A percentile compares a stretch with the other conserved stretches of the same genome.
These are phyloP conservation scores for Colletotrichum agaves DNA, from an alignment of 2,329 filamentous ascomycete genomes.

Conservation along the genomic window DNA sequence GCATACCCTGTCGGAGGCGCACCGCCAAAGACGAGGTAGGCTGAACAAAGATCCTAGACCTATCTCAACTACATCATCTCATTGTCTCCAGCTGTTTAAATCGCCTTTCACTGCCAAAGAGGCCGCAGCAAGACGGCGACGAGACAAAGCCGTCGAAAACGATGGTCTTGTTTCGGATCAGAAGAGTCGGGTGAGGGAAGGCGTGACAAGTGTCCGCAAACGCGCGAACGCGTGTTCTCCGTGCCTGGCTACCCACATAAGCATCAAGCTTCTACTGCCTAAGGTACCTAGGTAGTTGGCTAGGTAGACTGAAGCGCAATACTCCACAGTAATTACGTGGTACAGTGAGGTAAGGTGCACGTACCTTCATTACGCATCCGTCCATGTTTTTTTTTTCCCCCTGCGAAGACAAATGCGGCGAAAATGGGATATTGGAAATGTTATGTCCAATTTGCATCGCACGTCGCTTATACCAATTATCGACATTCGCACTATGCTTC, in stretches of 20 bases:
- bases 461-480: too few species aligned
- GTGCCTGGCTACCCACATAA: slow-evolving; percentile 11
- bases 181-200: neutral
- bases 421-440: too few species aligned
- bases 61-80: neutral
- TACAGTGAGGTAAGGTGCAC: too few species aligned
- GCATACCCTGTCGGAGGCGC: neutral
- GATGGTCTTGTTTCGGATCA: slow-evolving; percentile 13
- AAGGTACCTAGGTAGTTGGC: neutral
- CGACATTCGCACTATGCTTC: too few species aligned
- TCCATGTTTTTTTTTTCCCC: too few species aligned
- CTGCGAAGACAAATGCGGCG: too few species aligned
- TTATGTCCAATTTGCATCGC: too few species aligned
- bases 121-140: neutral
- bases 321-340: too few species aligned
- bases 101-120: neutral
- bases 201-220: neutral
- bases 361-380: too few species aligned
- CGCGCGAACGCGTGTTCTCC: slow-evolving; percentile 19
- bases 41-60: slow-evolving; percentile 8
- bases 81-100: neutral
- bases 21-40: neutral
- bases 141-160: slow-evolving; percentile 9
- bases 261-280: slow-evolving; percentile 7
- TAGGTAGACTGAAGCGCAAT: neutral